phyloP scores from a whole-genome alignment of 2,329 filamentous ascomycete genomes.

The Fusarium circinatum region DNA sequence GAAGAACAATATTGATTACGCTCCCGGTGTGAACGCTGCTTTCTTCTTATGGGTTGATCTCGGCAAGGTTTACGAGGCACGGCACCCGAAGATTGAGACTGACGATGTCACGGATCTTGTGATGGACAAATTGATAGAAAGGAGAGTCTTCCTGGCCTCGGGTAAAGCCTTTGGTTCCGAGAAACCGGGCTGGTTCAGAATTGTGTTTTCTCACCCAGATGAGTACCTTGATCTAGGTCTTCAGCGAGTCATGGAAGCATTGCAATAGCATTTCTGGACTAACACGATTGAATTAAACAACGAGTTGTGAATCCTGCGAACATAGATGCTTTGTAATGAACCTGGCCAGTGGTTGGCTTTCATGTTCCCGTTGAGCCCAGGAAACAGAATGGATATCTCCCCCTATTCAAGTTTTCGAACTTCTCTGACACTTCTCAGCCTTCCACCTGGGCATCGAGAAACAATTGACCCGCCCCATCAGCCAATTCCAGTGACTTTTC shows the following conservation, averaged over 20 bases:
- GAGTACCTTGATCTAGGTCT: slow-evolving; percentile 47
- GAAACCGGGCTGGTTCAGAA: slow-evolving; percentile 52
- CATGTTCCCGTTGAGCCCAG: neutral
- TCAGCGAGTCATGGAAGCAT: slow-evolving; percentile 26
- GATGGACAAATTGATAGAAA: slow-evolving; percentile 43
- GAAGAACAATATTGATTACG: slow-evolving; percentile 56
- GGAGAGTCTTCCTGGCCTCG: slow-evolving; percentile 51
- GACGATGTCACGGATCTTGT: slow-evolving; percentile 43
- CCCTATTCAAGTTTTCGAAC: neutral
- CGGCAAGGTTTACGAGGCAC: slow-evolving; percentile 43
- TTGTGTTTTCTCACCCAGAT: slow-evolving; percentile 51
- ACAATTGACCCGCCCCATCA: neutral
- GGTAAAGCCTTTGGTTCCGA: slow-evolving; percentile 53
- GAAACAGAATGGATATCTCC: neutral
- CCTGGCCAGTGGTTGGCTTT: neutral
- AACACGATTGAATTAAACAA: neutral
- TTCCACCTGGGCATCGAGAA: neutral
- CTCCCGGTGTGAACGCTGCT: slow-evolving; percentile 59
- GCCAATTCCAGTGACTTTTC: neutral
- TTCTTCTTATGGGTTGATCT: slow-evolving; percentile 67
- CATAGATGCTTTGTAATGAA: neutral
- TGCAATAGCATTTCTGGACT: slow-evolving; percentile 7
- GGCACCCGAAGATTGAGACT: slow-evolving; percentile 15
- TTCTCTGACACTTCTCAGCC: neutral
- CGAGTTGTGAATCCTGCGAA: neutral